Evolutionary conservation across 805 yeast genomes (phyloP), one percentile per base, ranked within the genome.

Genomic region (Schwanniomyces polymorphus): DNA sequence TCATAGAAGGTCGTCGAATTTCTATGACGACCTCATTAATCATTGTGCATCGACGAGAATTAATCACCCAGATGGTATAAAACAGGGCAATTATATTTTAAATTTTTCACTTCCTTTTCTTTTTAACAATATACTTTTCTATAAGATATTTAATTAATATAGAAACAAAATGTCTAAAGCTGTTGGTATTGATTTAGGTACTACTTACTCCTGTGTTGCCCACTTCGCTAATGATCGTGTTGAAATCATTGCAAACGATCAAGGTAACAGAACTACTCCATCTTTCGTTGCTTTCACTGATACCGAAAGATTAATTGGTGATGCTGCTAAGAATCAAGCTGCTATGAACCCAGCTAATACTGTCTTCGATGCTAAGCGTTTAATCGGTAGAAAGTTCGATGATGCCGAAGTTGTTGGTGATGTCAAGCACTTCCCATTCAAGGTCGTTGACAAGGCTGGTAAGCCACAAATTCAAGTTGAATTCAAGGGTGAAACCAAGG

Each of bases 251-350:
- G 95, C 88, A 71, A 87, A 88, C 75, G 67, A 81, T 50, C 88
- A 84, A 69, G 91, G 91, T 67, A 76, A 81, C 41, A 78, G 90
- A 59, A 61, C 95, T 44, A 90, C 97, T 17, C 97, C 97, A 27
- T 91, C 97, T 29, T 88, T 91, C 38, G 97, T 91, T 50, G 97
- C 97, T 45, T 91, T 91, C 82, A 86, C 94, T 56, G 94, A 87
- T 50, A 94, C 92, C 50, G 96, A 88, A 74, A 85, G 96, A 64
- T 75, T 91, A 51, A 96, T 91, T 51, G 97, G 97, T 73, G 88
- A 85, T 50, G 90, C 95, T 55, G 97, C 97, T 60, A 91, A 91
- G 79, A 87, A 97, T 67, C 97, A 91, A 75, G 95, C 97, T 51
- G 91, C 89, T 44, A 90, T 91, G 55, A 91, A 91, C 80, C 96